Conservation (phyloP, 129 eudicot species). For the Escallonia herrerae region DNA sequence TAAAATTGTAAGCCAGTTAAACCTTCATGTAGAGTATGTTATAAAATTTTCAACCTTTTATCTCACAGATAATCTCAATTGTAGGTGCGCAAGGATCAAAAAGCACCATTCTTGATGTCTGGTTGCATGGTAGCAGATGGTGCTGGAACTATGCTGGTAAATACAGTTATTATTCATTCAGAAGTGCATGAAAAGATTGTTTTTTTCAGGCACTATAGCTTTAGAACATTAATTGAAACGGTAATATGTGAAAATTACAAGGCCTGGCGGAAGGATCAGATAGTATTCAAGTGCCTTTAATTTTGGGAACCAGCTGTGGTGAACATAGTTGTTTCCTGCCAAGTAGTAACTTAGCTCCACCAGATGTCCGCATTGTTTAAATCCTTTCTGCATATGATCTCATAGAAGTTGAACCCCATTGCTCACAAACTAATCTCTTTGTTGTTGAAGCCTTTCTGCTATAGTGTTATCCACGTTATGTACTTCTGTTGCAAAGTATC, state of each 20-base stretch:
- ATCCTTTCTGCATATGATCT: background rate
- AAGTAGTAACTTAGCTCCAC: background rate
- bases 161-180: background rate
- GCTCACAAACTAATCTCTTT: too few relatives aligned
- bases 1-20: constrained; percentile 81
- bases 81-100: constrained; percentile 71
- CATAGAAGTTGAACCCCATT: background rate
- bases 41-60: constrained; percentile 7
- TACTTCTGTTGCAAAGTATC: too few relatives aligned
- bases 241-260: too few relatives aligned
- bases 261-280: background rate
- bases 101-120: constrained; percentile 82
- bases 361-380: too few relatives aligned
- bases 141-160: constrained; percentile 93
- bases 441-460: too few relatives aligned
- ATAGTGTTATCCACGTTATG: too few relatives aligned
- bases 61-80: constrained; percentile 14
- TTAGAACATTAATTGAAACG: too few relatives aligned
- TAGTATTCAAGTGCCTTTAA: background rate
- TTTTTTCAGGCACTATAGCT: too few relatives aligned
- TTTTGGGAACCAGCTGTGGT: background rate
- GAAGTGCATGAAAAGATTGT: too few relatives aligned
- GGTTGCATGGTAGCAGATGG: constrained; percentile 99
- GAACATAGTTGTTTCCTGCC: background rate
- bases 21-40: constrained; percentile 13